phyloP scores from a whole-genome alignment of 495 filamentous ascomycete species.

The Podospora australis region DNA sequence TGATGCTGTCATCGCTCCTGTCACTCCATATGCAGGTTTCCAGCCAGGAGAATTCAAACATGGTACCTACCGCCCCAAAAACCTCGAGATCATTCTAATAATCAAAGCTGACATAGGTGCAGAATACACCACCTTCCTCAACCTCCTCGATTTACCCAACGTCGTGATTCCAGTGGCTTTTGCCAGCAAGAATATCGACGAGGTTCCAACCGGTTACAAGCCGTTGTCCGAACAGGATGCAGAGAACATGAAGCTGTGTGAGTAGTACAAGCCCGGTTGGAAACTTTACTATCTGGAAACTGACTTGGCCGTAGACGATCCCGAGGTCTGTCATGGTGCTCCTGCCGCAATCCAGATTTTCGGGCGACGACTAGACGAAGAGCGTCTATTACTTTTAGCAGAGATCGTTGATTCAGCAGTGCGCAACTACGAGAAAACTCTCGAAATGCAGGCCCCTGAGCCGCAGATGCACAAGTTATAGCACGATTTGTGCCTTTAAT shows the following conservation, averaged over 20 bases:
- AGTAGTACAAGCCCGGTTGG: background rate
- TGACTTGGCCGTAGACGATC: background rate
- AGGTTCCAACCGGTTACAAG: background rate
- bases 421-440: no score
- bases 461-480: no score
- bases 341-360: background rate
- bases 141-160: background rate
- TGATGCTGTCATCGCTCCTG: slow-evolving; percentile 22
- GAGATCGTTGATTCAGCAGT: no score
- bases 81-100: no score
- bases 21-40: background rate
- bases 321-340: background rate
- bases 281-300: no score
- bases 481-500: no score
- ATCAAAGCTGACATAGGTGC: no score
- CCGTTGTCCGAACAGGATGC: background rate
- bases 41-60: background rate
- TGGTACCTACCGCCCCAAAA: no score
- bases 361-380: background rate
- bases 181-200: background rate
- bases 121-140: background rate
- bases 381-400: background rate
- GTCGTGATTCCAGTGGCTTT: background rate
- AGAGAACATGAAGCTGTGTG: background rate
- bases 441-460: no score